Percentiles rank a stretch among this genome's conserved stretches.
Evolutionary conservation across 495 filamentous ascomycete species (phyloP).

Genomic region (Neurospora tetraspora): DNA sequence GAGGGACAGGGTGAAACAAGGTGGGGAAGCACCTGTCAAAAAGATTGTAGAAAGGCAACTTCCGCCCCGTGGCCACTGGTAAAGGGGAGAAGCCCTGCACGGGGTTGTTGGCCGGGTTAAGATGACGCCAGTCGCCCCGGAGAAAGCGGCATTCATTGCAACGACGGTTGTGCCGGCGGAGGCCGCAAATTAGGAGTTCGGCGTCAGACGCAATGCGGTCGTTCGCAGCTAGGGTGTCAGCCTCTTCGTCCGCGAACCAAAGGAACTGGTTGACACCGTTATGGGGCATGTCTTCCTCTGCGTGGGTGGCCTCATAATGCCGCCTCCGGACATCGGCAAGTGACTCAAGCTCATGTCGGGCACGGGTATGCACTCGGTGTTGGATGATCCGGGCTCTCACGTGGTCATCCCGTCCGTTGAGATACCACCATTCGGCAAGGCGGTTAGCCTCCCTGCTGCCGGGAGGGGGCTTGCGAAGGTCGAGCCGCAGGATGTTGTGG

Average conservation of each 20-base stretch:
- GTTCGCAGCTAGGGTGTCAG: neutral
- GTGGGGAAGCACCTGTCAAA: neutral
- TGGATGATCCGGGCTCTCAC: neutral
- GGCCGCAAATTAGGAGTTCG: neutral
- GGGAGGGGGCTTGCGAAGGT: constrained; percentile 10
- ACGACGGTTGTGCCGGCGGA: constrained; percentile 7
- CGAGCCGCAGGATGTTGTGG: constrained; percentile 9
- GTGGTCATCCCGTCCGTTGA: neutral
- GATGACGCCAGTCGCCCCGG: neutral
- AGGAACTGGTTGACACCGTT: neutral
- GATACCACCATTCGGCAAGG: constrained; percentile 11
- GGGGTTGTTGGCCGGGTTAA: neutral
- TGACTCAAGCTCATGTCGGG: neutral
- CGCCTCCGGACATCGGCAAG: neutral
- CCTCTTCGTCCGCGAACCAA: no score
- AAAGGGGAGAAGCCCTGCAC: neutral
- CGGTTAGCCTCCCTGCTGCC: constrained; percentile 8
- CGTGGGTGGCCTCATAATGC: neutral
- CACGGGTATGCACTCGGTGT: neutral
- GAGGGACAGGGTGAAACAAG: neutral
- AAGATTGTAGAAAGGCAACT: neutral
- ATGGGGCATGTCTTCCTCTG: neutral
- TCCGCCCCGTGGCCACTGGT: neutral
- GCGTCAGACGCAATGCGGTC: neutral
- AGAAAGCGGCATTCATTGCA: constrained; percentile 3